These are phyloP conservation scores for Cucumis variabilis DNA, from an alignment of 331 rosid species.

Conservation along the genomic window DNA sequence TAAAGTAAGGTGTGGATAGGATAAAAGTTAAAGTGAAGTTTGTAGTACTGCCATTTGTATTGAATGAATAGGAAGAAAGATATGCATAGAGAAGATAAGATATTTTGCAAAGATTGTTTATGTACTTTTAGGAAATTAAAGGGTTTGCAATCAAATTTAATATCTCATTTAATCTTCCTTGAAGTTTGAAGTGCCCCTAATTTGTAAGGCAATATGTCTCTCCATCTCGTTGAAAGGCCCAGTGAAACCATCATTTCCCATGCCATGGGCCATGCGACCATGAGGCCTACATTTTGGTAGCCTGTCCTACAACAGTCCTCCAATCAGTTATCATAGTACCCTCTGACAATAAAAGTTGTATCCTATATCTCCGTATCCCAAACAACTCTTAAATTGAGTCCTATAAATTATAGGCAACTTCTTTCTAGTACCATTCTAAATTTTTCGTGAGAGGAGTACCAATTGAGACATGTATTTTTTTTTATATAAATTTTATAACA, in stretches of 20 bases:
- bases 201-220: conserved; percentile 19
- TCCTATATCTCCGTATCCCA: background rate
- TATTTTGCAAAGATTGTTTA: background rate
- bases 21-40: too few relatives aligned
- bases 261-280: background rate
- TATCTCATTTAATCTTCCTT: background rate
- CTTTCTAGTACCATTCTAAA: background rate
- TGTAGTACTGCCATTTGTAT: background rate
- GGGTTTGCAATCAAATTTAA: background rate
- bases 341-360: background rate
- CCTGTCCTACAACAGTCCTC: background rate
- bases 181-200: background rate
- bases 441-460: background rate
- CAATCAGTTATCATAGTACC: conserved; percentile 3
- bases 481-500: too few relatives aligned
- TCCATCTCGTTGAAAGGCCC: conserved; percentile 1
- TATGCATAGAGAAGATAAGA: background rate
- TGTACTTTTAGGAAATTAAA: background rate
- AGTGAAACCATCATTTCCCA: conserved; percentile 24
- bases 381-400: background rate
- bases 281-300: background rate
- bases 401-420: background rate
- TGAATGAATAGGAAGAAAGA: background rate
- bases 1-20: too few relatives aligned
- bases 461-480: background rate